Percentiles rank a stretch among this genome's conserved stretches.
These are phyloP conservation scores for Tremellales sp. DNA, from an alignment of 1,284 basidiomycete species.

Conservation along the genomic window DNA sequence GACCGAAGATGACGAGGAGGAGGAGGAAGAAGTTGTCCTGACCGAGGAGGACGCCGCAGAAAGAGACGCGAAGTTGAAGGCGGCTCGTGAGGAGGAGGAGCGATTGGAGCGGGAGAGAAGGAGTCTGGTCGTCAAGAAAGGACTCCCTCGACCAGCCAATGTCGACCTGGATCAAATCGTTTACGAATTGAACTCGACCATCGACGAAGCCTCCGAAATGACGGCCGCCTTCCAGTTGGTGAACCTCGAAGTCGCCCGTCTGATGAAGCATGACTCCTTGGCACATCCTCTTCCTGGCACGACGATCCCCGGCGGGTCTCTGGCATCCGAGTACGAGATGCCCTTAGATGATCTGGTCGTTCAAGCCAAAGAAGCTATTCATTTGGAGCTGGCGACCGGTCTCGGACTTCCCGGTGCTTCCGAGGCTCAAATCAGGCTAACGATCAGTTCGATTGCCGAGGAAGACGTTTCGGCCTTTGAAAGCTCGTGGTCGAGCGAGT, in stretches of 20 bases:
- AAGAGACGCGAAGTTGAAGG: constrained; percentile 72
- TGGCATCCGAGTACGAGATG: constrained; percentile 64
- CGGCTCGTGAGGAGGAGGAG: constrained; percentile 71
- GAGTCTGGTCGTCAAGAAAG: constrained; percentile 74
- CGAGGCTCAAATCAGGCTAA: constrained; percentile 70
- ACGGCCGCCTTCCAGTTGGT: constrained; percentile 63
- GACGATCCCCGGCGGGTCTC: constrained; percentile 66
- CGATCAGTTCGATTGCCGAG: constrained; percentile 60
- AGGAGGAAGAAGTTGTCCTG: constrained; percentile 48
- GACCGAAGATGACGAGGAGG: constrained; percentile 65
- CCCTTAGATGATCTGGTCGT: constrained; percentile 75
- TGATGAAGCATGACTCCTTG: constrained; percentile 86
- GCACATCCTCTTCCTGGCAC: constrained; percentile 86
- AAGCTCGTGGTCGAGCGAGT: constrained; percentile 64
- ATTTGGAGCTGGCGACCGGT: constrained; percentile 70
- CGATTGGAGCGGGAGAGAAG: constrained; percentile 72
- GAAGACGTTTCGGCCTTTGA: constrained; percentile 58
- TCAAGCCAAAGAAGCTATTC: constrained; percentile 67
- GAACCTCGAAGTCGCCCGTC: constrained; percentile 69
- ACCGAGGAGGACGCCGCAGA: constrained; percentile 87
- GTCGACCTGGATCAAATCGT: constrained; percentile 69
- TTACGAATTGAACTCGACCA: constrained; percentile 52
- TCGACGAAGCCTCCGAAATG: constrained; percentile 53
- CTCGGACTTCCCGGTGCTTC: constrained; percentile 82
- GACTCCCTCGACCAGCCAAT: constrained; percentile 79